A percentile compares a stretch with the other conserved stretches of the same genome.
These are phyloP conservation scores for Backusella circina DNA, from an alignment of 192 early-diverging fungal genomes.

Conservation along the genomic window DNA sequence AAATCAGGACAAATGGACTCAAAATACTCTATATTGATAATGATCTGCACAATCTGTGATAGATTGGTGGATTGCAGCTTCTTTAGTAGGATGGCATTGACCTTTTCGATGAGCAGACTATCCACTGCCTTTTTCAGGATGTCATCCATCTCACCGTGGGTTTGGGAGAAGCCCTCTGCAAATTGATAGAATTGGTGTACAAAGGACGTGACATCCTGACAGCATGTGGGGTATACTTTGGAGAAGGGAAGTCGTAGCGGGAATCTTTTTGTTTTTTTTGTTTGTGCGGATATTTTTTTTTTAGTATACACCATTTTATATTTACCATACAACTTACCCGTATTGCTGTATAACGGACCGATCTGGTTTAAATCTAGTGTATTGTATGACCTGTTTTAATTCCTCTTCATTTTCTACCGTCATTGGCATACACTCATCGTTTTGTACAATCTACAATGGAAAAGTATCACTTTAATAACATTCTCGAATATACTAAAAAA, in stretches of 20 bases:
- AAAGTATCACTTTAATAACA: too few relatives aligned
- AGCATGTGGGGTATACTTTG: constrained; percentile 69
- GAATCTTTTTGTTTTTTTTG: too few relatives aligned
- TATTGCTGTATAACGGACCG: constrained; percentile 17
- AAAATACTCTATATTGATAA: constrained; percentile 79
- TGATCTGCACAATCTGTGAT: constrained; percentile 77
- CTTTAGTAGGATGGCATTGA: constrained; percentile 62
- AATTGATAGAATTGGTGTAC: constrained; percentile 81
- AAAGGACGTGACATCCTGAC: constrained; percentile 66
- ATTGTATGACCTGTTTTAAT: constrained; percentile 56
- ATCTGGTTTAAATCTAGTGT: constrained; percentile 60
- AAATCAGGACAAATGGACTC: constrained; percentile 65
- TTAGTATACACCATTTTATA: too few relatives aligned
- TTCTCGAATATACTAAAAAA: not conserved
- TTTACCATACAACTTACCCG: constrained; percentile 25
- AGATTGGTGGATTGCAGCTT: constrained; percentile 67
- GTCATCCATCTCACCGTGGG: constrained; percentile 86
- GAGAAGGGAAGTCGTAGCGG: constrained; percentile 79
- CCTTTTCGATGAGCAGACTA: constrained; percentile 62
- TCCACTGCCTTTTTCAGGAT: constrained; percentile 74
- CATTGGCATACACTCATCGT: constrained; percentile 82
- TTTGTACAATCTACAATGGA: constrained; percentile 62
- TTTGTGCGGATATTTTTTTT: too few relatives aligned
- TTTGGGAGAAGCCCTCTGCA: constrained; percentile 78
- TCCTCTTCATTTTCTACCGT: constrained; percentile 61